Evolutionary conservation across 2,329 filamentous ascomycete genomes (phyloP), one percentile per base, ranked within the genome.

Genomic region (Arthroderma uncinatum): DNA sequence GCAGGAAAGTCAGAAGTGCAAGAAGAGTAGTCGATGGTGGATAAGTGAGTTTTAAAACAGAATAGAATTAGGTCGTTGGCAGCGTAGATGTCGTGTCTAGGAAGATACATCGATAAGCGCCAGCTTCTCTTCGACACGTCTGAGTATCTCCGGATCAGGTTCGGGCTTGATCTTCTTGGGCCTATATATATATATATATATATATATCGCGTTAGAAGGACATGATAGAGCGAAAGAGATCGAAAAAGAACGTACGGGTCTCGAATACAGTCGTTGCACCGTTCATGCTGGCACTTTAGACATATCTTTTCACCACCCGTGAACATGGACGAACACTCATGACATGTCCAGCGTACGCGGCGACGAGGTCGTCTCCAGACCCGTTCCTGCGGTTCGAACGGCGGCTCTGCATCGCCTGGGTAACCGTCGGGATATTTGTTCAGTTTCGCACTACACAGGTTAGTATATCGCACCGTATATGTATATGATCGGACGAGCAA

Each of bases 361-460:
- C 63, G 69, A 12, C 70, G 68, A 4, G 70, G 64, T 47, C 69
- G 72, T 56, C 65, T 71, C 63, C 63, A 73, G 12, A 68, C 68
- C n/a, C 72, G 67, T 54, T 71, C 63, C 3, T 66, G 69, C 5
- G 61, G 61, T 52, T 70, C 70, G 12, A 55, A 40, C 2, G 68
- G 67, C 8, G 70, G 70, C 25, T 74, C 70, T 16, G 58, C 71
- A 59, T 76, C 74, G 6, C 72, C 74, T 34, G 74, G 71, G 61
- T 75, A 76, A 8, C 73, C 74, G 60, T 74, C 67, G 0, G 73
- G 71, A 58, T 75, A 73, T 62, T 75, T 76, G 37, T 72, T 56
- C 4, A 67, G 64, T 58, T 75, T 75, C 28, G 70, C 61, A 47
- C 71, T 74, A 55, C 1, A 34, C 36, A 54, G 12, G 5, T 4